Evolutionary conservation across 352 stramenopile species (phyloP).

Genomic region (Globisporangium lucens): DNA sequence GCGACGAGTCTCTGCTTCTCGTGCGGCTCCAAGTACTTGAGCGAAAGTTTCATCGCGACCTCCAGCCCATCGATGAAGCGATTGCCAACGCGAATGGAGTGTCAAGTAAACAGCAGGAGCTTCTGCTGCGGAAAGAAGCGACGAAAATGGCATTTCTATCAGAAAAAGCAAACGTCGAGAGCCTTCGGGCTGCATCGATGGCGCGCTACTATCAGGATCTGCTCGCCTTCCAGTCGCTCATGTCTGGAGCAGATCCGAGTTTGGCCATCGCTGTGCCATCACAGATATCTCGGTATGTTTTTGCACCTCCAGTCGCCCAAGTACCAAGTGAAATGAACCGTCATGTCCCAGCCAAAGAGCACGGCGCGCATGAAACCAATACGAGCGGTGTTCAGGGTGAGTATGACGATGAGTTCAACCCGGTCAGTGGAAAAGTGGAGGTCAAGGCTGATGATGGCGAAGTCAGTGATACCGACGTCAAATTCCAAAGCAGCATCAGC

Average conservation of each 20-base stretch:
- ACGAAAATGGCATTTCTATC: slow-evolving; percentile 42
- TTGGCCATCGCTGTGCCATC: background rate
- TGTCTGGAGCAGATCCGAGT: slow-evolving; percentile 1
- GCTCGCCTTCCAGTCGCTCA: slow-evolving; percentile 44
- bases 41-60: slow-evolving; percentile 32
- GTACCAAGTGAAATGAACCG: background rate
- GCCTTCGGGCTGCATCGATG: slow-evolving; percentile 44
- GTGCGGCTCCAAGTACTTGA: slow-evolving; percentile 45
- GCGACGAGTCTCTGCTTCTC: slow-evolving; percentile 47
- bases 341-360: background rate
- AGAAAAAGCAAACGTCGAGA: slow-evolving; percentile 54
- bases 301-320: background rate
- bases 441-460: background rate
- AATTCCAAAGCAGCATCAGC: background rate
- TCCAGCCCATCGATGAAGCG: slow-evolving; percentile 20
- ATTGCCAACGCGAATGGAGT: background rate
- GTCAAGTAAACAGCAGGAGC: slow-evolving; percentile 11
- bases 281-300: background rate
- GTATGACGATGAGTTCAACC: slow-evolving; percentile 47
- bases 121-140: slow-evolving; percentile 30
- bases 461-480: slow-evolving; percentile 5
- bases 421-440: slow-evolving; percentile 21
- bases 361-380: background rate
- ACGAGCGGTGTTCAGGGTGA: slow-evolving; percentile 12
- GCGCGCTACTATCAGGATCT: slow-evolving; percentile 68